Percentiles rank a stretch among this genome's conserved stretches.
Evolutionary conservation across 2,329 filamentous ascomycete genomes (phyloP).

Genomic region (Cytospora chrysosperma): DNA sequence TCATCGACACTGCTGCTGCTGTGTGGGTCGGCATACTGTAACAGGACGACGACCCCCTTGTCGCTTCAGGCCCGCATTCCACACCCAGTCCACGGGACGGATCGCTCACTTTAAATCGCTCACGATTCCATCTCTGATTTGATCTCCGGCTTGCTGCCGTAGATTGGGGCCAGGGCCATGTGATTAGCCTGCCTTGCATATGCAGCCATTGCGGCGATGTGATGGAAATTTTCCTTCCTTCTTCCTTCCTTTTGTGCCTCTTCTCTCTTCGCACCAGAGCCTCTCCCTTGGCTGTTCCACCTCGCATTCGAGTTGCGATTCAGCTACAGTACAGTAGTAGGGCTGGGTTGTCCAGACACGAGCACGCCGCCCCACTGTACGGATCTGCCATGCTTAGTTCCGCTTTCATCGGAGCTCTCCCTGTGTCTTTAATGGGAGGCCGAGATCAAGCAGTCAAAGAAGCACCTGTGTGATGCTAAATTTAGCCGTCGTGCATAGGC

Average conservation of each 20-base stretch:
- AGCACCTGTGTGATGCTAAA: not conserved
- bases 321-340: not conserved
- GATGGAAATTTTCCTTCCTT: not conserved
- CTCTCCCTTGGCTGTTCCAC: conserved; percentile 12
- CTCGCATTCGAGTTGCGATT: not conserved
- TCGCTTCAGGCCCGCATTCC: conserved; percentile 15
- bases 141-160: conserved; percentile 6
- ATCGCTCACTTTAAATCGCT: conserved; percentile 19
- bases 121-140: conserved; percentile 10
- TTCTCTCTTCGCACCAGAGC: conserved; percentile 2
- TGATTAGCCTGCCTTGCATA: conserved; percentile 14
- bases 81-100: conserved; percentile 21
- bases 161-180: conserved; percentile 3
- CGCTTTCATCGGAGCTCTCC: not conserved
- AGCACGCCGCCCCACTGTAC: not conserved
- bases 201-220: conserved; percentile 13
- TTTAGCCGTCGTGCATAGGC: not conserved
- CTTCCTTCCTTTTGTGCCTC: not conserved
- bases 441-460: too few relatives aligned
- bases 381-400: not conserved
- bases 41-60: not conserved
- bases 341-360: not conserved
- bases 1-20: conserved; percentile 13
- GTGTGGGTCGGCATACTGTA: conserved; percentile 5
- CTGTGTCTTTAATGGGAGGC: too few relatives aligned